phyloP scores from a whole-genome alignment of 1,284 basidiomycete species.

The Ceratobasidium sp. region DNA sequence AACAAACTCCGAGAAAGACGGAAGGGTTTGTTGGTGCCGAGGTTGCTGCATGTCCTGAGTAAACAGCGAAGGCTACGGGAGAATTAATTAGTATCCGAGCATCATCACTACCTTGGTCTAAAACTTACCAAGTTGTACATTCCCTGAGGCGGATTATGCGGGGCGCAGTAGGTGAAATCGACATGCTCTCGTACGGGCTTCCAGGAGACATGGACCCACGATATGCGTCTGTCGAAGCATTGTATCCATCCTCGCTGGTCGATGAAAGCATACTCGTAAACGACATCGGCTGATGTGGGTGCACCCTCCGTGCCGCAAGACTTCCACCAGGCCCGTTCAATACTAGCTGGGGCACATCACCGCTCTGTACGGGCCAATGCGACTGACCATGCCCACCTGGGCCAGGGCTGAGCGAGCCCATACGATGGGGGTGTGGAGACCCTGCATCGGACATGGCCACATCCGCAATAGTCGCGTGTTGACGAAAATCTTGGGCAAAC shows the following conservation, averaged over 20 bases:
- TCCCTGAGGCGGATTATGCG: background rate
- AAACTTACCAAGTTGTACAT: constrained; percentile 12
- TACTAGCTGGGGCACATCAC: constrained; percentile 15
- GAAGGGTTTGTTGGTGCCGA: constrained; percentile 5
- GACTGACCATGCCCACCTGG: constrained; percentile 7
- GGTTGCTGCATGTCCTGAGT: background rate
- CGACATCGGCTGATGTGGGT: constrained; percentile 2
- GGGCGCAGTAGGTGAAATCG: background rate
- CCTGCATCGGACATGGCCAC: background rate
- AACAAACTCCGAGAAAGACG: constrained; percentile 24
- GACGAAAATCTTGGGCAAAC: constrained; percentile 72
- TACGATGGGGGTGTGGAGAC: constrained; percentile 7
- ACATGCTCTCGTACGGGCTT: constrained; percentile 14
- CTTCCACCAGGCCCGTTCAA: constrained; percentile 6
- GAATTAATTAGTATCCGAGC: background rate
- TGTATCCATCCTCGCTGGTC: background rate
- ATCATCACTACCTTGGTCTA: background rate
- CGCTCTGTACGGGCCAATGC: background rate
- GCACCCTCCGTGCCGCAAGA: background rate
- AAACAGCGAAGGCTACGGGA: constrained; percentile 16
- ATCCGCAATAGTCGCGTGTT: constrained; percentile 8
- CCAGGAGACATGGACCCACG: constrained; percentile 17
- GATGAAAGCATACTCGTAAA: constrained; percentile 15
- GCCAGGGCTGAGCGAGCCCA: constrained; percentile 24
- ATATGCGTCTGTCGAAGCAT: background rate